Evolutionary conservation across 2,329 filamentous ascomycete genomes (phyloP).

Genomic region (Thelonectria olida): DNA sequence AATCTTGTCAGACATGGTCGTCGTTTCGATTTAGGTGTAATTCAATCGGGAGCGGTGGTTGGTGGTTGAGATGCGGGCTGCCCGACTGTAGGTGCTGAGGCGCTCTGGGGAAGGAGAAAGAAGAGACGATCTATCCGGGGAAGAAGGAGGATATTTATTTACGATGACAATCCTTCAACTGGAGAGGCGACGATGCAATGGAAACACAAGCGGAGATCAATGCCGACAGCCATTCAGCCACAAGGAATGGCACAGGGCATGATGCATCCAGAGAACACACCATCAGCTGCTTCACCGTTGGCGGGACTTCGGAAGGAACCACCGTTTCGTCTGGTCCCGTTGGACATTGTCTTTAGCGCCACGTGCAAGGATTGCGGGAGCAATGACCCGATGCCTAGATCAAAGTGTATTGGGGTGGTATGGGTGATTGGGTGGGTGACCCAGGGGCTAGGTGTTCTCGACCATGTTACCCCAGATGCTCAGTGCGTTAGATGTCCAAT

Average conservation of each 20-base stretch:
- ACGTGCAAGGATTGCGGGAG: constrained; percentile 10
- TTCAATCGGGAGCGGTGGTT: neutral
- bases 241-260: neutral
- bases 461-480: neutral
- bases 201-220: constrained; percentile 1
- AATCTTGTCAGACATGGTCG: constrained; percentile 21
- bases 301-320: constrained; percentile 8
- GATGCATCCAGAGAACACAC: neutral
- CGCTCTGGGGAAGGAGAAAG: neutral
- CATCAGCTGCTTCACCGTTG: neutral
- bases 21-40: neutral
- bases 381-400: neutral
- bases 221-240: constrained; percentile 5
- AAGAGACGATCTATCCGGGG: neutral
- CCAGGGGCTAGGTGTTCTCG: neutral
- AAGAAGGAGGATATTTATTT: neutral
- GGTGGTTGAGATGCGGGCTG: neutral
- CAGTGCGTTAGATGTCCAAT: no score
- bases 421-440: neutral
- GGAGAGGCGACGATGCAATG: neutral
- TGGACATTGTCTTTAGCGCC: neutral
- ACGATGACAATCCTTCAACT: neutral
- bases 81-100: neutral
- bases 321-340: neutral
- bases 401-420: neutral